Percentiles rank a stretch among this genome's conserved stretches.
Evolutionary conservation across 1,284 basidiomycete genomes (phyloP).

Genomic region (Microstroma glucosiphilum): DNA sequence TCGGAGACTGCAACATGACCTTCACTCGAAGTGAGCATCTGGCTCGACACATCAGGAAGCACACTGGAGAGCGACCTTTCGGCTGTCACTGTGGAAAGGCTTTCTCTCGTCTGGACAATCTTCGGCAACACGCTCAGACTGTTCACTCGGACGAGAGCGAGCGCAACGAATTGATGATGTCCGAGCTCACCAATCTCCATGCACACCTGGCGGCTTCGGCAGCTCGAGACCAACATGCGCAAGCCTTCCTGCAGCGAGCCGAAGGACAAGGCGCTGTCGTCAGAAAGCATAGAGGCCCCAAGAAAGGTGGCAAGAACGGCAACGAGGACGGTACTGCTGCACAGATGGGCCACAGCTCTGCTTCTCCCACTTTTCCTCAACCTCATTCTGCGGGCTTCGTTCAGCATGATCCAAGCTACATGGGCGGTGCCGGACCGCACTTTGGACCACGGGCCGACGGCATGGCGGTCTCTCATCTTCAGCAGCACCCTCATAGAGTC

Average conservation of each 20-base stretch:
- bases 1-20: slow-evolving; percentile 91
- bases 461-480: too few relatives aligned
- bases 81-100: slow-evolving; percentile 86
- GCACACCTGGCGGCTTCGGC: slow-evolving; percentile 61
- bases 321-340: background rate
- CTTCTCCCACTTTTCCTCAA: too few relatives aligned
- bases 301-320: background rate
- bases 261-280: background rate
- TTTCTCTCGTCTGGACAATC: slow-evolving; percentile 91
- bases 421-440: too few relatives aligned
- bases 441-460: too few relatives aligned
- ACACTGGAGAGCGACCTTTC: slow-evolving; percentile 92
- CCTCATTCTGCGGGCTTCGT: too few relatives aligned
- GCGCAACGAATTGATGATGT: slow-evolving; percentile 85
- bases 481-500: too few relatives aligned
- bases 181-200: slow-evolving; percentile 76
- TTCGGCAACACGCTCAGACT: slow-evolving; percentile 90
- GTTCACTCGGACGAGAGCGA: slow-evolving; percentile 81
- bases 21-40: slow-evolving; percentile 91
- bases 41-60: slow-evolving; percentile 89
- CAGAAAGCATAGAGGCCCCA: background rate
- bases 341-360: background rate
- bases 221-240: slow-evolving; percentile 37
- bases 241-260: slow-evolving; percentile 35
- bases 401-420: too few relatives aligned